Evolutionary conservation across 2,329 filamentous ascomycete genomes (phyloP).

Genomic region (Hypoxylon sp.): DNA sequence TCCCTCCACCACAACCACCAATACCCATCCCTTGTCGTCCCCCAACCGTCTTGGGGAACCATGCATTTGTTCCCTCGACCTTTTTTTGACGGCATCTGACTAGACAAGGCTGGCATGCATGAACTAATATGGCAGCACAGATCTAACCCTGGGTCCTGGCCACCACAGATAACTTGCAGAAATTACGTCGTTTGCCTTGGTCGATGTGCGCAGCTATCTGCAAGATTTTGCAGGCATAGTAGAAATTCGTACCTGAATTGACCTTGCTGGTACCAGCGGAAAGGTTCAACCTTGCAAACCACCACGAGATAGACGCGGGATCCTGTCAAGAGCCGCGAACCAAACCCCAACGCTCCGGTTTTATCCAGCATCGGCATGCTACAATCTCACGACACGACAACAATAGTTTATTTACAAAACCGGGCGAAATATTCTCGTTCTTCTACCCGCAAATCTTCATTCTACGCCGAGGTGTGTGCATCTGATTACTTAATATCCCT

Average conservation of each 20-base stretch:
- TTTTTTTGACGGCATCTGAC: constrained; percentile 42
- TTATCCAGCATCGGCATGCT: constrained; percentile 21
- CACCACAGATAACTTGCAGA: constrained; percentile 44
- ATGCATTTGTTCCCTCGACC: constrained; percentile 38
- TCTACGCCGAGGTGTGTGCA: constrained; percentile 17
- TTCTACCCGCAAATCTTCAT: constrained; percentile 11
- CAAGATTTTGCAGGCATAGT: constrained; percentile 41
- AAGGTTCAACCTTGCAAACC: constrained; percentile 46
- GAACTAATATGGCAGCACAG: constrained; percentile 47
- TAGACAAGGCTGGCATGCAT: constrained; percentile 46
- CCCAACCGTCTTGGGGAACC: constrained; percentile 40
- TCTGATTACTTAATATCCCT: constrained; percentile 11
- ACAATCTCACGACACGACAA: constrained; percentile 9
- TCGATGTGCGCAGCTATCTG: constrained; percentile 40
- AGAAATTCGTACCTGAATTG: constrained; percentile 37
- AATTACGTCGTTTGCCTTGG: constrained; percentile 41
- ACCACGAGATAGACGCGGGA: constrained; percentile 47
- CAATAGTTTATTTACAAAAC: constrained; percentile 22
- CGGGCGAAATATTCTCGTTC: constrained; percentile 18
- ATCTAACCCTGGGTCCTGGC: constrained; percentile 38
- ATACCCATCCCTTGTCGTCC: constrained; percentile 43
- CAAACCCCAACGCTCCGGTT: constrained; percentile 22
- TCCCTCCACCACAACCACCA: constrained; percentile 38
- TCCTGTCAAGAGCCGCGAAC: constrained; percentile 38
- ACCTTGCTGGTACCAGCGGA: constrained; percentile 39